These are phyloP conservation scores for Ceriops decandra DNA, from an alignment of 345 rosid species.

Conservation along the genomic window DNA sequence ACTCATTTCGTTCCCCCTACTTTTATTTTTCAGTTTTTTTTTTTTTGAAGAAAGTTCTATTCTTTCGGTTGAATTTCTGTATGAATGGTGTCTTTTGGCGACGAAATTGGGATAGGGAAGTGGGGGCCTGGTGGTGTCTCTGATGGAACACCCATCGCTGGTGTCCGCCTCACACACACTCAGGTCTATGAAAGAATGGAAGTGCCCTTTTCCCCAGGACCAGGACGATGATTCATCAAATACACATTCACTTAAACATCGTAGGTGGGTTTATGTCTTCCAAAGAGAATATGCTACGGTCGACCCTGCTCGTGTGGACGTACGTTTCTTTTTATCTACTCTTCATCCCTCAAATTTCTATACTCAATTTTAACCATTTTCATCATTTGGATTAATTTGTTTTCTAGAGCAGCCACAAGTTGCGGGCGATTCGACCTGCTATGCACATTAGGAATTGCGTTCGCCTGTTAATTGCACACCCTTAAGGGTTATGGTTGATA, in stretches of 20 bases:
- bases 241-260: constrained; percentile 20
- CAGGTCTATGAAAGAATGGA: constrained; percentile 45
- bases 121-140: constrained; percentile 29
- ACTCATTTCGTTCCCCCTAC: too few relatives aligned
- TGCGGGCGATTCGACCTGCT: too few relatives aligned
- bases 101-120: constrained; percentile 35
- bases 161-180: constrained; percentile 46
- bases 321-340: constrained; percentile 24
- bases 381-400: too few relatives aligned
- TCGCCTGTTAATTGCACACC: too few relatives aligned
- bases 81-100: too few relatives aligned
- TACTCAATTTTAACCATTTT: too few relatives aligned
- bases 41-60: too few relatives aligned
- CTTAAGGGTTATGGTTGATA: too few relatives aligned
- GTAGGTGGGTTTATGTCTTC: constrained; percentile 59
- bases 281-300: constrained; percentile 82
- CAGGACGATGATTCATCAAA: background rate
- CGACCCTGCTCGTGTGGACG: constrained; percentile 64
- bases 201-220: constrained; percentile 22
- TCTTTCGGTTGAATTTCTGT: too few relatives aligned
- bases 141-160: constrained; percentile 61
- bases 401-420: too few relatives aligned
- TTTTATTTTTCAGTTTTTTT: too few relatives aligned
- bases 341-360: background rate
- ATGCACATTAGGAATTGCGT: too few relatives aligned